Base-by-base conservation (phyloP, 331 rosid genomes). In the Ulmus americana region DNA sequence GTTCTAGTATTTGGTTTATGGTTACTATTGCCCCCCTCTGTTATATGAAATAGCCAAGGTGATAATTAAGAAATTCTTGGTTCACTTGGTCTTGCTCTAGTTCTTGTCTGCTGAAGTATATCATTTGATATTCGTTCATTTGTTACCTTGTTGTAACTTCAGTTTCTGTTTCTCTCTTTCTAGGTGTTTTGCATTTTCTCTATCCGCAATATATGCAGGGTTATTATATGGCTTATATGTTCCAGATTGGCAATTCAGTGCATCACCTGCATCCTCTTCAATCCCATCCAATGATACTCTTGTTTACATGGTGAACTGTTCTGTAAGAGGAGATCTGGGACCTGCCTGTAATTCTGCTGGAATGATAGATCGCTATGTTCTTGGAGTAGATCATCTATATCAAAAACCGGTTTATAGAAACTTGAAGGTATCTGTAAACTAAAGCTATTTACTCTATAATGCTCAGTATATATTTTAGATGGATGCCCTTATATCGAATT, bases 331-430 rank as follows among this genome's bases (percentile, higher is more conserved):
- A 46, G 90, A 86, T 70, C 84, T 86, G 67, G 92, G 92, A 62
- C 97, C 97, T 66, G 97, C 83, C 47, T 91, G 97, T 70, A 91
- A 86, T 80, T 80, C 97, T 70, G 96, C 94, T 39, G 89, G 90
- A 73, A 79, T 88, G 96, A 88, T 91, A 38, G 97, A 91, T 74
- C 94, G 96, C 67, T 86, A 75, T 70, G 70, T 88, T 65, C 82
- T 86, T 65, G 89, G 97, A 72, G 65, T 81, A 75, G 65, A 74
- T 57, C 97, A 88, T 80, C 67, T 91, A 61, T 91, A 91, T 63
- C 18, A 74, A 65, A 91, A 91, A 70, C 96, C 97, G 14, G 88
- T 73, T 54, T 88, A 81, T 81, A 81, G 88, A 82, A 91, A 91
- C 69, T 88, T 91, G 55, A 81, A 85, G 96, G 97, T 91, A 70